Evolutionary conservation across 768 basidiomycete genomes (phyloP).

Genomic region (Phaeotremella fagi): DNA sequence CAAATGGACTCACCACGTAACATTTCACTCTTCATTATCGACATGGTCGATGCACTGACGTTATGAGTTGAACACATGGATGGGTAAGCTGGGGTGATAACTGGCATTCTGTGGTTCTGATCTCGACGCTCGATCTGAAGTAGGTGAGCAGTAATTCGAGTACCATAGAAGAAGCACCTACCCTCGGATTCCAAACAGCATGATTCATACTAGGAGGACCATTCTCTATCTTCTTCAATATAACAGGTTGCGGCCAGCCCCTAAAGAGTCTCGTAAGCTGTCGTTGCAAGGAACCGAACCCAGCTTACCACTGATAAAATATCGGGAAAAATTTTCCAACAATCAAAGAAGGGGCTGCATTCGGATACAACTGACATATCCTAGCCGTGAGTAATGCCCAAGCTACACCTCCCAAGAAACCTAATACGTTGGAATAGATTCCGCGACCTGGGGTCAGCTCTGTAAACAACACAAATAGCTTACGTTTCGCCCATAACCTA

Average conservation of each 20-base stretch:
- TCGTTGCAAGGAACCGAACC: not conserved
- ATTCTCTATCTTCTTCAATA: constrained; percentile 93
- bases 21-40: constrained; percentile 93
- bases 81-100: constrained; percentile 98
- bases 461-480: constrained; percentile 42
- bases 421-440: constrained; percentile 96
- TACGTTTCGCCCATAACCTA: constrained; percentile 95
- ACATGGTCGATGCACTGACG: constrained; percentile 88
- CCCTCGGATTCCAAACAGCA: constrained; percentile 93
- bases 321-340: constrained; percentile 98
- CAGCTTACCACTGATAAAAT: constrained; percentile 85
- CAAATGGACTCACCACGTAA: constrained; percentile 62
- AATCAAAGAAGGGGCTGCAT: constrained; percentile 85
- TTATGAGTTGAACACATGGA: constrained; percentile 99
- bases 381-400: constrained; percentile 99
- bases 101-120: constrained; percentile 90
- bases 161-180: constrained; percentile 42
- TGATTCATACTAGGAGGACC: constrained; percentile 79
- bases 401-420: constrained; percentile 94
- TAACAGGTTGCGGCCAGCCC: constrained; percentile 98
- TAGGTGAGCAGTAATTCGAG: not conserved
- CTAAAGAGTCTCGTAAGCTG: constrained; percentile 51
- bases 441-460: constrained; percentile 63
- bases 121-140: constrained; percentile 36
- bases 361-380: constrained; percentile 97